phyloP scores from a whole-genome alignment of 352 stramenopile species.

The Peronospora farinosa region DNA sequence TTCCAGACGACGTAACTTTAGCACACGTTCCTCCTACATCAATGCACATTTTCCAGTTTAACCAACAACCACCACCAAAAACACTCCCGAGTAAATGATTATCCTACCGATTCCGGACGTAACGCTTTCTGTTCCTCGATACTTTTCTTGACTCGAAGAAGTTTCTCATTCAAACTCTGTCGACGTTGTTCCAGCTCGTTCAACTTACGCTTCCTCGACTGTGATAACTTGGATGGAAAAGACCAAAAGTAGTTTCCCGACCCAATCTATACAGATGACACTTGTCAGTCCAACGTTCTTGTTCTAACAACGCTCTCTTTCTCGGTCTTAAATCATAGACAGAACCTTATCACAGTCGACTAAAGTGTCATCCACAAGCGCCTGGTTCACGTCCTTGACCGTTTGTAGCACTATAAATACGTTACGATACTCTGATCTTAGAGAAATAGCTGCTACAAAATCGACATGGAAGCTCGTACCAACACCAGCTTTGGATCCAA shows the following conservation, averaged over 20 bases:
- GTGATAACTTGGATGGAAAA: constrained; percentile 76
- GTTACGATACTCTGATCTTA: constrained; percentile 3
- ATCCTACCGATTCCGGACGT: constrained; percentile 52
- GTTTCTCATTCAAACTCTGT: constrained; percentile 30
- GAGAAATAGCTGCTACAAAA: not conserved
- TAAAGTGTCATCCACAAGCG: constrained; percentile 71
- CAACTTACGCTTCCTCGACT: constrained; percentile 74
- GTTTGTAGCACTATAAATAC: constrained; percentile 65
- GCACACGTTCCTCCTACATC: constrained; percentile 50
- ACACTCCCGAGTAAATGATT: not conserved
- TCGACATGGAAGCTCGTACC: constrained; percentile 26
- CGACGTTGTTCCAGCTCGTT: constrained; percentile 55
- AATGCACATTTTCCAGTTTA: not conserved
- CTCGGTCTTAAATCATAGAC: not conserved
- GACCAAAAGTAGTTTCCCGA: constrained; percentile 88
- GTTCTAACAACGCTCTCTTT: not conserved
- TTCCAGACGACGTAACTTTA: constrained; percentile 49
- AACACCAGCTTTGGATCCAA: constrained; percentile 75
- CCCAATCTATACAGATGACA: constrained; percentile 45
- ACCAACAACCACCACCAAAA: not conserved
- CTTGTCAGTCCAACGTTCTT: not conserved
- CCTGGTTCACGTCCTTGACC: constrained; percentile 86
- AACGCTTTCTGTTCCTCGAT: constrained; percentile 44
- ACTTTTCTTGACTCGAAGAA: constrained; percentile 40
- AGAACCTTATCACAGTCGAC: constrained; percentile 78